Evolutionary conservation across 495 filamentous ascomycete genomes (phyloP).

Genomic region (Cairneyella variabilis): DNA sequence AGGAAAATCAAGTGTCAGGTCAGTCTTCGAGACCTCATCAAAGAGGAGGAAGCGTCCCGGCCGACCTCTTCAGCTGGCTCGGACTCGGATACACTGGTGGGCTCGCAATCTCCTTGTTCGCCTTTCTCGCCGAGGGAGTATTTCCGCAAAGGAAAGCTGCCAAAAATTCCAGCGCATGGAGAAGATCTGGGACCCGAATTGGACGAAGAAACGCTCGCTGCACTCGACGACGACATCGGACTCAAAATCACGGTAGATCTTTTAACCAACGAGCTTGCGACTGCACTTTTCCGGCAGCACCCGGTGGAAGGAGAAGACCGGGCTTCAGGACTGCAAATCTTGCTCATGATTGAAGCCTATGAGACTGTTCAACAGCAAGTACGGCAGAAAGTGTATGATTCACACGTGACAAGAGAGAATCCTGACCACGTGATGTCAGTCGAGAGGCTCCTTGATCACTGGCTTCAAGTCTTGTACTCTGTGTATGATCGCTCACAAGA

Average conservation of each 20-base stretch:
- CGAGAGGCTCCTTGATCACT: slow-evolving; percentile 20
- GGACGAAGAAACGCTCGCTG: neutral
- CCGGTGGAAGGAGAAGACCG: slow-evolving; percentile 11
- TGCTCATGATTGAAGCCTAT: slow-evolving; percentile 28
- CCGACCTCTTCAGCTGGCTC: neutral
- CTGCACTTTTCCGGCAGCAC: slow-evolving; percentile 15
- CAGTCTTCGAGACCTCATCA: slow-evolving; percentile 17
- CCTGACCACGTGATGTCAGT: slow-evolving; percentile 10
- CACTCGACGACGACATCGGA: slow-evolving; percentile 10
- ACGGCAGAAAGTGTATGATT: slow-evolving; percentile 5
- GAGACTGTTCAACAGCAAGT: slow-evolving; percentile 20
- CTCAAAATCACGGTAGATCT: slow-evolving; percentile 23
- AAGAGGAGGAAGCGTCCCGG: slow-evolving; percentile 1
- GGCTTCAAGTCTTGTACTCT: slow-evolving; percentile 22
- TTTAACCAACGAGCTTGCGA: slow-evolving; percentile 20
- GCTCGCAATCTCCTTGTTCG: slow-evolving; percentile 11
- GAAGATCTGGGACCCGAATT: neutral
- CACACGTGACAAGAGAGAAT: slow-evolving; percentile 2
- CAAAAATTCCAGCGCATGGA: neutral
- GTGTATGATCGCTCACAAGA: slow-evolving; percentile 20
- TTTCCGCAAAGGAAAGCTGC: neutral
- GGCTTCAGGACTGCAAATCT: slow-evolving; percentile 24
- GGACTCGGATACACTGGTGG: slow-evolving; percentile 20
- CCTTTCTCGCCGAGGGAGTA: neutral
- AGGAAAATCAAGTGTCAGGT: slow-evolving; percentile 25